Percentiles rank a stretch among this genome's conserved stretches.
Conservation (phyloP, 2,329 filamentous ascomycete genomes). For the Pyricularia sp. region DNA sequence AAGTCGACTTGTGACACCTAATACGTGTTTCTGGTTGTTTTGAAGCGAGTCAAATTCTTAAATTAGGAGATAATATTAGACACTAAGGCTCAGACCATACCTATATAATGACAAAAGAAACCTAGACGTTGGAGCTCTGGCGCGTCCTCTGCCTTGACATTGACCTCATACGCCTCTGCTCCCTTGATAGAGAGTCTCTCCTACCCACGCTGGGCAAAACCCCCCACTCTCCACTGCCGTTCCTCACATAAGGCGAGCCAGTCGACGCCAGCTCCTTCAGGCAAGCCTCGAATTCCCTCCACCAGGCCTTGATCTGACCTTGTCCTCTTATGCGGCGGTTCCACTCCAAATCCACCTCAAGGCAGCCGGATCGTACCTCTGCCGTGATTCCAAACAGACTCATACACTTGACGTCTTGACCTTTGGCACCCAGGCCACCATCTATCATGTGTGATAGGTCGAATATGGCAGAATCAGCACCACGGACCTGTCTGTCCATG, state of each 20-base stretch:
- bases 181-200: neutral
- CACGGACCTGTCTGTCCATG: neutral
- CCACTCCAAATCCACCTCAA: neutral
- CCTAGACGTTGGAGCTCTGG: neutral
- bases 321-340: neutral
- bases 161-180: neutral
- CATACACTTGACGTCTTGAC: constrained; percentile 1
- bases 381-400: neutral
- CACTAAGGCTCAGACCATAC: neutral
- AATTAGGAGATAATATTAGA: too few species aligned
- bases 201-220: neutral
- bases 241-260: neutral
- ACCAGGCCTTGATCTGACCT: neutral
- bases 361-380: neutral
- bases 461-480: neutral
- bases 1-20: too few species aligned
- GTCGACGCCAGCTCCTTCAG: neutral
- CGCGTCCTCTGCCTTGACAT: neutral
- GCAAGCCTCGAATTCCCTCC: neutral
- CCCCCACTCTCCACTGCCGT: neutral
- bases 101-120: neutral
- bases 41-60: too few species aligned
- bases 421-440: neutral
- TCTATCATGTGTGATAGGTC: neutral
- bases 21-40: too few species aligned